Evolutionary conservation across 768 basidiomycete genomes (phyloP), one percentile per base, ranked within the genome.

Genomic region (Leccinum olivaceopallidum): DNA sequence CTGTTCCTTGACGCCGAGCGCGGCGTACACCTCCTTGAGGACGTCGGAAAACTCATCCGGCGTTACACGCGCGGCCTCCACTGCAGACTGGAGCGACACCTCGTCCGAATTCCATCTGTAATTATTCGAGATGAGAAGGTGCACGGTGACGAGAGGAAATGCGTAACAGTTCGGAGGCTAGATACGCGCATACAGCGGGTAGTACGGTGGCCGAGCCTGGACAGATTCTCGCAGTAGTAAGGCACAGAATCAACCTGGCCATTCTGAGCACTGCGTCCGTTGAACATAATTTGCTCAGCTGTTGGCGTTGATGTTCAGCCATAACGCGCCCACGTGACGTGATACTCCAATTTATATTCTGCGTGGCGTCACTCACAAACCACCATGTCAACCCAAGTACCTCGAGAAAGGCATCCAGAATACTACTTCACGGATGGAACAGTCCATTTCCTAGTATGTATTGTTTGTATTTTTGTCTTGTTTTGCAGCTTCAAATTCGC

Each of bases 91-190:
- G 44, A 69, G 62, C 4, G 74, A 68, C 5, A 75, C 66, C 20
- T 74, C 71, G 36, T 52, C 61, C 18, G 61, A 60, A 48, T 71
- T 75, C 22, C 71, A 39, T 24, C 74, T 74, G 39, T 24, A 26
- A 36, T 2, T 12, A 6, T 10, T 47, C n/a, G 32, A 1, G 22
- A 6, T 51, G 20, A 36, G 28, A 55, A 51, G 2, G 20, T 9
- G 14, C 6, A 9, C 18, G 18, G 12, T 1, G 3, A 6, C 0
- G 20, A 57, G 4, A 50, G 18, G 22, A 28, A 34, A 30, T 53
- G 48, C 53, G 71, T 60, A 56, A 75, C 73, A 62, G 65, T 66
- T 75, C 66, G 10, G 75, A 75, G 13, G 73, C 73, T 2, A 75
- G 59, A 55, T 70, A 72, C 28, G 71, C 69, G 60, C 70, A 76